A percentile compares a stretch with the other conserved stretches of the same genome.
phyloP scores from a whole-genome alignment of 495 filamentous ascomycete species.

The Lentithecium fluviatile region DNA sequence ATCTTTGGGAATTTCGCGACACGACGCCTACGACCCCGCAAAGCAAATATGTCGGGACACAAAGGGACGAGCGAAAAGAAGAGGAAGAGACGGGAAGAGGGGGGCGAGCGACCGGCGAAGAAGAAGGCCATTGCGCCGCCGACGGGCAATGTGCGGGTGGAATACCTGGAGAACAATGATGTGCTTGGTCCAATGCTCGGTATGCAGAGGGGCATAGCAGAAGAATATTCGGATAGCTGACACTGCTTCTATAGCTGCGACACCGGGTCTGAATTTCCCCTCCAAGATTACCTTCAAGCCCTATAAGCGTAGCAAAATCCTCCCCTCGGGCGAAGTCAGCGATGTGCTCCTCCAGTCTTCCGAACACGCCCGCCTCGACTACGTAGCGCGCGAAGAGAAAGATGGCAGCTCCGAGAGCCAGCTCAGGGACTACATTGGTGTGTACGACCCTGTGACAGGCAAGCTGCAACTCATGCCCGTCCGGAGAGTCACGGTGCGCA shows the following conservation, averaged over 20 bases:
- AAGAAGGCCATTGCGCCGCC: conserved; percentile 57
- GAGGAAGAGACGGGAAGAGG: conserved; percentile 64
- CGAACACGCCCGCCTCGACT: conserved; percentile 74
- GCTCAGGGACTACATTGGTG: conserved; percentile 81
- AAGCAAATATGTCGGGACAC: not conserved
- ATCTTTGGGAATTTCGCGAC: conserved; percentile 5
- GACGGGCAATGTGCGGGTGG: conserved; percentile 53
- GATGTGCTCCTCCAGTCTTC: conserved; percentile 80
- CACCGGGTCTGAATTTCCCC: conserved; percentile 64
- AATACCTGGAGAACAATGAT: conserved; percentile 19
- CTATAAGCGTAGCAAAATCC: conserved; percentile 48
- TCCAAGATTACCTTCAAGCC: conserved; percentile 58
- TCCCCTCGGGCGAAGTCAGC: conserved; percentile 45
- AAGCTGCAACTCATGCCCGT: conserved; percentile 73
- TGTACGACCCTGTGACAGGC: conserved; percentile 73
- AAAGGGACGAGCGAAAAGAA: conserved; percentile 59
- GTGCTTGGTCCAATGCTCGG: conserved; percentile 32
- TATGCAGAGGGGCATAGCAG: conserved; percentile 10
- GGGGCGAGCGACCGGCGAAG: conserved; percentile 58
- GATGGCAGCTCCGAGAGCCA: conserved; percentile 60
- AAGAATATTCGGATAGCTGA: conserved; percentile 2
- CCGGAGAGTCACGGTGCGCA: conserved; percentile 66
- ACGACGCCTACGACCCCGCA: not conserved
- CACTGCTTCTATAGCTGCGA: conserved; percentile 55
- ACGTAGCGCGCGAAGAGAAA: conserved; percentile 71